phyloP scores from a whole-genome alignment of 2,329 filamentous ascomycete genomes.

The Tolypocladium amazonense region DNA sequence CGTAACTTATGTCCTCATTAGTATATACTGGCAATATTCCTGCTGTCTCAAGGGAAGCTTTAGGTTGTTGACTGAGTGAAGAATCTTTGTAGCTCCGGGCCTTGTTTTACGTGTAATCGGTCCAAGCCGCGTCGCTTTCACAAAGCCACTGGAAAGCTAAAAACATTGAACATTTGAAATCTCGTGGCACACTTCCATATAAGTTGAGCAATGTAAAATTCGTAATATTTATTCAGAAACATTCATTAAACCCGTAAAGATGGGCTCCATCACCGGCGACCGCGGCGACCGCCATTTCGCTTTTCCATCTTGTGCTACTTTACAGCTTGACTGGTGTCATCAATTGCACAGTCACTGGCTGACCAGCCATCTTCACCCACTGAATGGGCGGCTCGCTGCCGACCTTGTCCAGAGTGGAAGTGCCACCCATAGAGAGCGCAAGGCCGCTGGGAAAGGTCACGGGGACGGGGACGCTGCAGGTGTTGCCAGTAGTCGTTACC shows the following conservation, averaged over 20 bases:
- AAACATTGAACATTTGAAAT: too few relatives aligned
- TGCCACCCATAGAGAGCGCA: conserved; percentile 30
- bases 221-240: background rate
- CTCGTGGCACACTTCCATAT: too few relatives aligned
- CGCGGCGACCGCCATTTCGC: background rate
- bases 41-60: too few relatives aligned
- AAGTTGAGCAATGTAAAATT: background rate
- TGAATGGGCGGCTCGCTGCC: conserved; percentile 42
- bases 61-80: too few relatives aligned
- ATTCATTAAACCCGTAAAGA: background rate
- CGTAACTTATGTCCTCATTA: too few relatives aligned
- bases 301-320: background rate
- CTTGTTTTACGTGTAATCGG: too few relatives aligned
- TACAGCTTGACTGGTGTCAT: background rate
- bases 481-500: conserved; percentile 36
- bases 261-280: background rate
- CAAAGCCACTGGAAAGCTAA: too few relatives aligned
- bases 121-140: too few relatives aligned
- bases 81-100: too few relatives aligned
- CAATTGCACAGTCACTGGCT: conserved; percentile 29
- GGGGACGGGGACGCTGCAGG: conserved; percentile 39
- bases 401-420: conserved; percentile 34
- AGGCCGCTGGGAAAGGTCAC: conserved; percentile 38
- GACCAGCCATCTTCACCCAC: conserved; percentile 35
- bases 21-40: too few relatives aligned